Evolutionary conservation across 306 rosid genomes (phyloP), one percentile per base, ranked within the genome.

Genomic region (Castanospermum australe): DNA sequence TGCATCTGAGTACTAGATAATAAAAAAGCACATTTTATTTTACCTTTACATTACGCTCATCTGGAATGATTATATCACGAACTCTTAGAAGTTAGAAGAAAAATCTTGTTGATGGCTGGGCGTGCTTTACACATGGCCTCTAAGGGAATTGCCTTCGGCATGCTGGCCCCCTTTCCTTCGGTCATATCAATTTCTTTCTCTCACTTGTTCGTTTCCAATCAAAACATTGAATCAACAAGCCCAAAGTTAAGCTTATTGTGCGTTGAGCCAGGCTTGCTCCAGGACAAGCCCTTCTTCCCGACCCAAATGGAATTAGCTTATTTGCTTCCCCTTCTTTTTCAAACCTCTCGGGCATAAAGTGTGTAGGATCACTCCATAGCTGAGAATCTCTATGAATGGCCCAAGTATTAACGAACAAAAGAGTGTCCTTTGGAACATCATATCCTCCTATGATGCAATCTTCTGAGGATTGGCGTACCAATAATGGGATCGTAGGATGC

Each of bases 251-350:
- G 71, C 78, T 21, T 0, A 79, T 65, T 24, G 83, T 79, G 22
- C 83, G 83, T 2, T 60, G 77, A 25, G 77, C 83, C 45, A 79
- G 48, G 5, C 22, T 14, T 69, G 55, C 55, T 50, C 78, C 83
- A 0, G 83, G 83, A 48, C 83, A 79, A 35, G 83, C 83, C 55
- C 83, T 70, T 79, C 83, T 79, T 22, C 83, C 83, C 42, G 72
- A 64, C 44, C 84, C 79, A 51, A 80, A 80, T 28, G 84, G 67
- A 38, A 80, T 80, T 35, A 80, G 30, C 61, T 80, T 72, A 5
- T 71, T 79, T 38, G 60, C 60, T 63, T 80, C 84, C 5, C 79
- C 84, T 72, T 80, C 79, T 80, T 80, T 80, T 38, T 80, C 79
- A 63, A 80, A 80, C 10, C 79, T 80, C 79, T 72, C 74, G 6